Conservation (phyloP, 2,329 filamentous ascomycete species). For the Neodidymelliopsis sp. region DNA sequence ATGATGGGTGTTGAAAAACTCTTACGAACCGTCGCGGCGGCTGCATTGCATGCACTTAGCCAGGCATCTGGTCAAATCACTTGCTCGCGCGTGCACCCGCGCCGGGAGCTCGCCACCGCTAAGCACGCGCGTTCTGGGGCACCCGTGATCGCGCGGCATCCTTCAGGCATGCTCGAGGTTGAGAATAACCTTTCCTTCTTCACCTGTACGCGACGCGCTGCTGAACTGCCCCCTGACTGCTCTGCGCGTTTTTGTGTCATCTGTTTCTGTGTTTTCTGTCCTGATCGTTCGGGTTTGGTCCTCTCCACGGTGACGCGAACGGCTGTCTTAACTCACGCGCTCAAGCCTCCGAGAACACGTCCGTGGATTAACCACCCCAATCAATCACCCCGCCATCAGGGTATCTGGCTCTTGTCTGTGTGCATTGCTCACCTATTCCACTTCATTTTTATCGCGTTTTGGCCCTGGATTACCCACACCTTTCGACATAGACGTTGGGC, state of each 20-base stretch:
- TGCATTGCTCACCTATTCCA: conserved; percentile 1
- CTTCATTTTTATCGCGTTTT: conserved; percentile 4
- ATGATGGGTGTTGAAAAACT: conserved; percentile 18
- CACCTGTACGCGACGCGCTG: conserved; percentile 29
- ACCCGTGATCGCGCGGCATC: conserved; percentile 32
- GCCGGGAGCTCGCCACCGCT: conserved; percentile 20
- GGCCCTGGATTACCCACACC: conserved; percentile 5
- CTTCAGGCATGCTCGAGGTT: conserved; percentile 23
- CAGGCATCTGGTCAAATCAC: conserved; percentile 17
- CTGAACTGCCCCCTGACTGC: conserved; percentile 14
- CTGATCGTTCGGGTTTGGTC: conserved; percentile 8
- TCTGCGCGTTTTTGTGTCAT: conserved; percentile 6
- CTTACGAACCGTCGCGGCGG: conserved; percentile 23
- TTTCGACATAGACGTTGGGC: conserved; percentile 20
- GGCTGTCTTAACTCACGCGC: conserved; percentile 19
- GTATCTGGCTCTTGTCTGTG: conserved; percentile 10
- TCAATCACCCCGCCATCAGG: conserved; percentile 20
- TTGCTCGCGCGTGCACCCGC: conserved; percentile 19
- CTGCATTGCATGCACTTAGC: conserved; percentile 28
- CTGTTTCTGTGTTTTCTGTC: conserved; percentile 11
- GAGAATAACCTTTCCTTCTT: conserved; percentile 15
- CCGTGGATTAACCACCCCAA: conserved; percentile 16
- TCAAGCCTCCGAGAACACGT: conserved; percentile 22
- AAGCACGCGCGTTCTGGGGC: conserved; percentile 28
- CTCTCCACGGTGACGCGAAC: conserved; percentile 18